Evolutionary conservation across 306 rosid species (phyloP).

Genomic region (Cucurbita argyrosperma): DNA sequence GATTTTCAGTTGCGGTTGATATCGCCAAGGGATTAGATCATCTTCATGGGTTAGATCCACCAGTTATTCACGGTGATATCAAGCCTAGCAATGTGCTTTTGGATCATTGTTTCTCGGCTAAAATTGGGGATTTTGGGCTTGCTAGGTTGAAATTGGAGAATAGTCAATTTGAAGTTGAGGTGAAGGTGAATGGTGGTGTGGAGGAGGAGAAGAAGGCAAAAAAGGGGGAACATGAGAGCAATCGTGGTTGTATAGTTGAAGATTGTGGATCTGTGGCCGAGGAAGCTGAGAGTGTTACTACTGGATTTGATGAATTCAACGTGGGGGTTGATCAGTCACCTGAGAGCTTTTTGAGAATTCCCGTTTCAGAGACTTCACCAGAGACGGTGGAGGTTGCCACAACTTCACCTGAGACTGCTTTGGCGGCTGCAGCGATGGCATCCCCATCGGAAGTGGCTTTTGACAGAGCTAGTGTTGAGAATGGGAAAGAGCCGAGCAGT

Average conservation of each 20-base stretch:
- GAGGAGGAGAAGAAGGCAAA: conserved; percentile 12
- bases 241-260: conserved; percentile 25
- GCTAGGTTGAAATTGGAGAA: conserved; percentile 39
- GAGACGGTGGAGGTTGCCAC: conserved; percentile 10
- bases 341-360: conserved; percentile 14
- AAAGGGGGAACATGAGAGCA: conserved; percentile 25
- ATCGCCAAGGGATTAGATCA: conserved; percentile 50
- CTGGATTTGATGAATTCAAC: conserved; percentile 39
- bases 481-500: conserved; percentile 21
- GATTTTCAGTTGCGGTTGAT: conserved; percentile 31
- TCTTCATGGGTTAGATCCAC: conserved; percentile 64
- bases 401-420: conserved; percentile 24
- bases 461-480: conserved; percentile 17
- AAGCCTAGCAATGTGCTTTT: conserved; percentile 80
- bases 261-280: conserved; percentile 57
- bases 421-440: conserved; percentile 1
- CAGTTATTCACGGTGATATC: conserved; percentile 74
- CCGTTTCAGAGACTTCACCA: conserved; percentile 21
- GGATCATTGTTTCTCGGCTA: conserved; percentile 36
- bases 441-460: conserved; percentile 9
- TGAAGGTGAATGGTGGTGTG: conserved; percentile 15
- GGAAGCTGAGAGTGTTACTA: conserved; percentile 56
- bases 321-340: conserved; percentile 43
- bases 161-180: conserved; percentile 12
- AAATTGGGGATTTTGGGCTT: conserved; percentile 75